A percentile compares a stretch with the other conserved stretches of the same genome.
phyloP scores from a whole-genome alignment of 352 stramenopile genomes.

The Phytophthora cactorum region DNA sequence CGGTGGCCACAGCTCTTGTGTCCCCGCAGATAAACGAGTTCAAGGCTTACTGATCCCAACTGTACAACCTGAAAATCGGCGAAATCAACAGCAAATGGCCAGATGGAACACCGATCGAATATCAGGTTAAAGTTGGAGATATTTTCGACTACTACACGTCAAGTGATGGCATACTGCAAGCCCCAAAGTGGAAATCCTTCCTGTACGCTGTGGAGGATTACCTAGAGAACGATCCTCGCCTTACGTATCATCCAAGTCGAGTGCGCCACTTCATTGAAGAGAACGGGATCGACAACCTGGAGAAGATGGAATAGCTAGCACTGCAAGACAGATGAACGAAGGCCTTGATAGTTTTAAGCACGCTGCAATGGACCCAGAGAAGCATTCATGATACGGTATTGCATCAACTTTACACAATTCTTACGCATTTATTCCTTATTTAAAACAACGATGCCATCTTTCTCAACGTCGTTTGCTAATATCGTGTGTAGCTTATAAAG shows the following conservation, averaged over 20 bases:
- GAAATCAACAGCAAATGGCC: background rate
- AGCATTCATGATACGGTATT: background rate
- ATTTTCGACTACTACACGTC: background rate
- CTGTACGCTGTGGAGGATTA: background rate
- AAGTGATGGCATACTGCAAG: background rate
- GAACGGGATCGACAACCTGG: background rate
- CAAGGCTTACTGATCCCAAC: background rate
- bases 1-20: background rate
- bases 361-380: no score
- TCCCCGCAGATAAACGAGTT: background rate
- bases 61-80: background rate
- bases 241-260: background rate
- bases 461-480: slow-evolving; percentile 19
- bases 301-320: background rate
- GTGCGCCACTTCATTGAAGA: background rate
- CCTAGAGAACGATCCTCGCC: no score
- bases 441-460: background rate
- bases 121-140: background rate
- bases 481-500: slow-evolving; percentile 51
- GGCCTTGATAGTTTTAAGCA: no score
- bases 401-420: background rate
- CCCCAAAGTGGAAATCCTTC: background rate
- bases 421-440: slow-evolving; percentile 2
- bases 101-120: background rate
- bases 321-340: no score